phyloP scores from a whole-genome alignment of 352 stramenopile species.

The Chrysophaeum taylorii region DNA sequence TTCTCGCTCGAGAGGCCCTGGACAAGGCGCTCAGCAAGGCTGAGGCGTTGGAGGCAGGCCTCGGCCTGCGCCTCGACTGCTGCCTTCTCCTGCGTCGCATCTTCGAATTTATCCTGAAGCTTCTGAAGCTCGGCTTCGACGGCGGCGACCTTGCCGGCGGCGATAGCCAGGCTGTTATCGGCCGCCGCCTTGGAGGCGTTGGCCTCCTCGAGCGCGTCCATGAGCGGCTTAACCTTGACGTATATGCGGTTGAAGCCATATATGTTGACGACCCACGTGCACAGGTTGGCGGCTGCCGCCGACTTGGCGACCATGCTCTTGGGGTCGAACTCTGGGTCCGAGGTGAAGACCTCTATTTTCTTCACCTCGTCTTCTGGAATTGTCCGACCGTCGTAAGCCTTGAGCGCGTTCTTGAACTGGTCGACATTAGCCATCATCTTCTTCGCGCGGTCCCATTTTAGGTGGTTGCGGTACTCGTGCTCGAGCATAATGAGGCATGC shows the following conservation, averaged over 20 bases:
- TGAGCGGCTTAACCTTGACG: constrained; percentile 94
- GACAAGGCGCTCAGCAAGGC: constrained; percentile 84
- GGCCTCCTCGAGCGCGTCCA: constrained; percentile 88
- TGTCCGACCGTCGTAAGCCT: constrained; percentile 80
- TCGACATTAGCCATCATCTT: constrained; percentile 98
- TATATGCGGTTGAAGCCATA: constrained; percentile 97
- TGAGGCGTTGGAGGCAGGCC: constrained; percentile 74
- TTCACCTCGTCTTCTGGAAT: constrained; percentile 86
- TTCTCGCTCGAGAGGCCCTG: constrained; percentile 89
- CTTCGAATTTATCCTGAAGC: constrained; percentile 80
- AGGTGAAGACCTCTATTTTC: constrained; percentile 74
- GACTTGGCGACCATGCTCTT: constrained; percentile 94
- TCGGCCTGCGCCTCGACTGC: constrained; percentile 87
- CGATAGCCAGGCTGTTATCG: constrained; percentile 73
- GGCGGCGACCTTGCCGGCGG: constrained; percentile 79
- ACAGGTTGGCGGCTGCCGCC: constrained; percentile 87
- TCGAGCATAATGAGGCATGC: constrained; percentile 89
- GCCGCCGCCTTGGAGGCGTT: constrained; percentile 72
- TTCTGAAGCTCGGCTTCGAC: constrained; percentile 77
- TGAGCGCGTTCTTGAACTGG: constrained; percentile 78
- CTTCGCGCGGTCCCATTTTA: constrained; percentile 95
- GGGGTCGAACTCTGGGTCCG: constrained; percentile 79
- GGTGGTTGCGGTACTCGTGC: constrained; percentile 89
- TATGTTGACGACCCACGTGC: constrained; percentile 94
- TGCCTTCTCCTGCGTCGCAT: constrained; percentile 86